Base-by-base conservation (phyloP, 176 grass and related monocot genomes). In the Phoenix dactylifera region DNA sequence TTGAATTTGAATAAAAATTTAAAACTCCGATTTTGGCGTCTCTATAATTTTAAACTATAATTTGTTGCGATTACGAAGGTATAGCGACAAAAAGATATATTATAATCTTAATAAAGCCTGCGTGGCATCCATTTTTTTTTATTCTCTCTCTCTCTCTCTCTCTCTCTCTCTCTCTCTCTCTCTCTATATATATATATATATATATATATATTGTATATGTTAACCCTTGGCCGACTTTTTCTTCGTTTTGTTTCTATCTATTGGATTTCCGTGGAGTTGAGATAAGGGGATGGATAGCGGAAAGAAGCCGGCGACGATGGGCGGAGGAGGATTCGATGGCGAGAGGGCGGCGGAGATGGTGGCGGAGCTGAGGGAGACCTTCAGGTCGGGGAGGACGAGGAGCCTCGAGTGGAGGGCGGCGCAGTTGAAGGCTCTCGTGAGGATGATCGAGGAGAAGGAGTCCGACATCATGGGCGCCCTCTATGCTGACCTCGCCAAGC, bases 391-490 rank as follows among this genome's bases (percentile, higher is more conserved):
- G 39, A 72, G 63, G 75, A 93, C 94, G 76, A 71, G 72, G 35
- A 49, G 67, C 23, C 56, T 64, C n/a, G 78, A 89, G 80, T 98
- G 94, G 94, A 78, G 94, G 44, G 60, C 30, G 24, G 65, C 72
- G 68, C 94, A 98, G 82, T 73, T 98, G 26, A 22, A 30, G 63
- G 60, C 49, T 17, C 64, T 98, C 12, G 58, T 69, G 0, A 64
- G 53, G 60, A 77, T 98, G 88, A 76, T 76, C 56, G 77, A 74
- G 17, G 94, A 93, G 79, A 98, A 51, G 71, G 88, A 98, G 71
- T 51, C 15, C 5, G 88, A 89, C 14, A 89, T 98, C 70, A 60
- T 51, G 62, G 74, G 52, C 51, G 88, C 88, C 26, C 79, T 98
- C 74, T 20, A 74, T 22, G 71, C 71, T 18, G 94, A 98, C 64